phyloP scores from a whole-genome alignment of 805 yeast genomes.

The Phaffomyces antillensis region DNA sequence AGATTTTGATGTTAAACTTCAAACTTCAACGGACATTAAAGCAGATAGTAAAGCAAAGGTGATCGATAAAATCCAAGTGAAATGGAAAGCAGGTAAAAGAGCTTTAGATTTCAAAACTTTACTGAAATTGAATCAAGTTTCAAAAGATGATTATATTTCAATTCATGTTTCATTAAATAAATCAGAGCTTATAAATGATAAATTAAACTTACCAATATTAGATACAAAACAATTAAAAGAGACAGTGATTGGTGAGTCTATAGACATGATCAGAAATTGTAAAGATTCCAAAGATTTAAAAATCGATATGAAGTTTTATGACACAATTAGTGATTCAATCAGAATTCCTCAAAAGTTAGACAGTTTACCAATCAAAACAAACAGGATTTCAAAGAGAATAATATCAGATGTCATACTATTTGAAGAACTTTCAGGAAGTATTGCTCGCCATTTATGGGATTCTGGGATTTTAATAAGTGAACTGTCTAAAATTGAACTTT shows the following conservation, averaged over 20 bases:
- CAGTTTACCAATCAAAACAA: conserved; percentile 14
- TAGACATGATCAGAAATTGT: conserved; percentile 5
- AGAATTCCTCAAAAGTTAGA: conserved; percentile 8
- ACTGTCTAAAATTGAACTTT: conserved; percentile 4
- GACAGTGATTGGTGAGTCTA: conserved; percentile 9
- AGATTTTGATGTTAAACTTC: conserved; percentile 6
- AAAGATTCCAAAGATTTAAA: neutral
- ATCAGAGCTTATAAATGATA: conserved; percentile 4
- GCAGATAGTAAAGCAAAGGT: neutral
- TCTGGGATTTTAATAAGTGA: conserved; percentile 25
- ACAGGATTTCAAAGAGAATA: conserved; percentile 13
- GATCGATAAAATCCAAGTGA: neutral
- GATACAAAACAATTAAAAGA: conserved; percentile 9
- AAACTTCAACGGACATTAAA: neutral
- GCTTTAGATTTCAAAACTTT: conserved; percentile 10
- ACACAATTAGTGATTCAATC: conserved; percentile 13
- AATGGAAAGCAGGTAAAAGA: conserved; percentile 19
- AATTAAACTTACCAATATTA: conserved; percentile 5
- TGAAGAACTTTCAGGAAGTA: conserved; percentile 34
- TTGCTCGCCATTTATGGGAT: conserved; percentile 39
- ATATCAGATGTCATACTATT: conserved; percentile 10
- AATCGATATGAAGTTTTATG: conserved; percentile 7
- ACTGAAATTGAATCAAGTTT: neutral
- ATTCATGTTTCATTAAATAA: conserved; percentile 9
- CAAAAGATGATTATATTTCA: conserved; percentile 8